Evolutionary conservation across 106 monocot genomes (phyloP).

Genomic region (Dendrobium chrysotoxum): DNA sequence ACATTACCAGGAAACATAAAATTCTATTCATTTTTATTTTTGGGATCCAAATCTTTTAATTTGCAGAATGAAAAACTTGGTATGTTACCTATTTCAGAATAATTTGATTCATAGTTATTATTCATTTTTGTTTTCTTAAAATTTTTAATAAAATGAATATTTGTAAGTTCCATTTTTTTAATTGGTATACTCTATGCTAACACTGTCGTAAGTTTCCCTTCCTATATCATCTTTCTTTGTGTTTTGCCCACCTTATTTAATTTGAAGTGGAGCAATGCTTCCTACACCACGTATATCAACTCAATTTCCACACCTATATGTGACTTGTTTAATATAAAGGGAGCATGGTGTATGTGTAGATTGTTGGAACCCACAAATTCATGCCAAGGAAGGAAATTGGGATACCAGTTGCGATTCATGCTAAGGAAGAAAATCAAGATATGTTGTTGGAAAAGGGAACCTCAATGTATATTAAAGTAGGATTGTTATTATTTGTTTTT

Average conservation of each 20-base stretch:
- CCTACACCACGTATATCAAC: background rate
- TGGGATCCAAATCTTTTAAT: background rate
- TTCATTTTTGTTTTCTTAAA: background rate
- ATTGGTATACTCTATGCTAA: background rate
- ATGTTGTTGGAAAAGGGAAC: no score
- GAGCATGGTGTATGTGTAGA: background rate
- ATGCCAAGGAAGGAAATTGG: no score
- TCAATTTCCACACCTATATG: background rate
- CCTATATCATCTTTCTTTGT: background rate
- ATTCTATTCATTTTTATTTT: background rate
- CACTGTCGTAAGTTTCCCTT: background rate
- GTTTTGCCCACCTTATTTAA: background rate
- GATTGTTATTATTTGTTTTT: no score
- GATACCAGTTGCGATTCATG: no score
- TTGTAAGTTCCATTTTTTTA: background rate
- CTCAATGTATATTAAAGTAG: no score
- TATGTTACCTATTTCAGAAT: background rate
- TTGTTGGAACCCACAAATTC: no score
- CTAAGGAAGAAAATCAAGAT: no score
- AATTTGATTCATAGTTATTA: conserved; percentile 1
- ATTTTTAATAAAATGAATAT: background rate
- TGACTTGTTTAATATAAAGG: background rate
- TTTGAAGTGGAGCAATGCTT: background rate
- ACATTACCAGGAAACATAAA: background rate
- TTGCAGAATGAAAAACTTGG: background rate